These are phyloP conservation scores for Penicillium polonicum DNA, from an alignment of 2,329 filamentous ascomycete species.

Conservation along the genomic window DNA sequence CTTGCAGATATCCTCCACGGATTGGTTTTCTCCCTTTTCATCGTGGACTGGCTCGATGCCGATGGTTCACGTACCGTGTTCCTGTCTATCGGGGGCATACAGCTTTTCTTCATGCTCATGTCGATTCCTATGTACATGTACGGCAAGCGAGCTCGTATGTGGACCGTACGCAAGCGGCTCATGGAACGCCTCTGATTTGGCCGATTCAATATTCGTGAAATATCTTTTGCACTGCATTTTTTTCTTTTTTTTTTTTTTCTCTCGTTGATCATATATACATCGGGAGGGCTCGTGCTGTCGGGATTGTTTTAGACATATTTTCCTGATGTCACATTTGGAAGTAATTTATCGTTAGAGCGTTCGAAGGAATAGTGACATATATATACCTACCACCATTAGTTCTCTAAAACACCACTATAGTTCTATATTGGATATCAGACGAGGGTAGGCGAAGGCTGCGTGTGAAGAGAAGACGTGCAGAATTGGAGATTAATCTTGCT, in stretches of 20 bases:
- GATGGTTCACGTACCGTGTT: slow-evolving; percentile 78
- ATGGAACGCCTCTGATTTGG: slow-evolving; percentile 70
- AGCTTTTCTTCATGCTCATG: slow-evolving; percentile 69
- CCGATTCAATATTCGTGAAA: not conserved
- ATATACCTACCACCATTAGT: not conserved
- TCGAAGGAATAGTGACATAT: not conserved
- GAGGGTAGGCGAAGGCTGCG: too few species aligned
- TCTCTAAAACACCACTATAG: not conserved
- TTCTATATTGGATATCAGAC: too few species aligned
- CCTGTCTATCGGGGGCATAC: slow-evolving; percentile 79
- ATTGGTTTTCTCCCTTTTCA: slow-evolving; percentile 82
- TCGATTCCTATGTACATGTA: slow-evolving; percentile 93
- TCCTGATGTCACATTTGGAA: not conserved
- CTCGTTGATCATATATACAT: not conserved
- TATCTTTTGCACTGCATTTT: not conserved
- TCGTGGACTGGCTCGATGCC: slow-evolving; percentile 74
- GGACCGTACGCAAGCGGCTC: slow-evolving; percentile 81
- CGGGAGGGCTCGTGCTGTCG: not conserved
- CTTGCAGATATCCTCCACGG: slow-evolving; percentile 74
- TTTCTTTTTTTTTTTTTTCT: not conserved
- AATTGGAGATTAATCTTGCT: too few species aligned
- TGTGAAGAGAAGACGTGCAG: too few species aligned
- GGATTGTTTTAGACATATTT: not conserved
- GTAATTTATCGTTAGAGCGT: not conserved
- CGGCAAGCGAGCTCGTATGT: slow-evolving; percentile 88